Evolutionary conservation across 305 asterid species (phyloP).

Genomic region (Fraxinus baroniana): DNA sequence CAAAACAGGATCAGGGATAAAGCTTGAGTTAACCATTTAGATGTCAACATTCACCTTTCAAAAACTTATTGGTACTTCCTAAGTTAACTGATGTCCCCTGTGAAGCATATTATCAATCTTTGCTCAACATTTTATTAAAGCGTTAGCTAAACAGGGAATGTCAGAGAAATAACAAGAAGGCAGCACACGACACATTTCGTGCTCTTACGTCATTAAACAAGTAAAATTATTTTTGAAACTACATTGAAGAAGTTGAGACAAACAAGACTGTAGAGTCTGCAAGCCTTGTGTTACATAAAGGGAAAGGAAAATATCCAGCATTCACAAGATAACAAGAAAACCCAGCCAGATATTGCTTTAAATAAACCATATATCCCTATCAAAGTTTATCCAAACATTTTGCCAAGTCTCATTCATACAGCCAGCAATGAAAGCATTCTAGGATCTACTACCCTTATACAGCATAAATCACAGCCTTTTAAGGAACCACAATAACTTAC

Average conservation of each 20-base stretch:
- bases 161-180: background rate
- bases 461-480: background rate
- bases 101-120: background rate
- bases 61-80: background rate
- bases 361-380: background rate
- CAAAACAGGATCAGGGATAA: background rate
- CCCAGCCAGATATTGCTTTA: background rate
- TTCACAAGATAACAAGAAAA: background rate
- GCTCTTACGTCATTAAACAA: background rate
- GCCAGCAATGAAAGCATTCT: background rate
- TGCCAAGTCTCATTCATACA: background rate
- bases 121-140: background rate
- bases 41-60: background rate
- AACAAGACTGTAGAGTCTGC: background rate
- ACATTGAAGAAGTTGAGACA: background rate
- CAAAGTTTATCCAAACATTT: background rate
- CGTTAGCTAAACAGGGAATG: background rate
- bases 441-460: background rate
- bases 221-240: background rate
- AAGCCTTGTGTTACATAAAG: background rate
- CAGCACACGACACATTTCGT: background rate
- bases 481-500: slow-evolving; percentile 42
- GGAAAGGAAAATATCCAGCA: background rate
- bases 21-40: background rate
- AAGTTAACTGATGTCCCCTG: background rate